Evolutionary conservation across 306 rosid genomes (phyloP).

Genomic region (Cicer chorassanicum): DNA sequence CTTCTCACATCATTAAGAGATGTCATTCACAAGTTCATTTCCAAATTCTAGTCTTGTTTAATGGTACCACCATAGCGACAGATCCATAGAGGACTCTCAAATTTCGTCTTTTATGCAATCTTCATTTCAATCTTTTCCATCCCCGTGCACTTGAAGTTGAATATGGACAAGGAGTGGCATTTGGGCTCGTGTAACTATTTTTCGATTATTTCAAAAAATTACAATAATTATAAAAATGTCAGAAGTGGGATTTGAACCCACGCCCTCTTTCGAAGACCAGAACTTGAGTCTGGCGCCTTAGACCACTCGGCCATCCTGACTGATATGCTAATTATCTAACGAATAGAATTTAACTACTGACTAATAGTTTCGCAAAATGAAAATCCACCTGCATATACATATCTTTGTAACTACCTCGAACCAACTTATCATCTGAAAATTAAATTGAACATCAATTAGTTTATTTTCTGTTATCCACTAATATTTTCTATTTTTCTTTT

Average conservation of each 20-base stretch:
- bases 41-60: too few relatives aligned
- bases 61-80: too few relatives aligned
- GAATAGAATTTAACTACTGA: accelerated
- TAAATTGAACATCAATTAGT: neutral
- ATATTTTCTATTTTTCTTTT: neutral
- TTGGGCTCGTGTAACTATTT: too few relatives aligned
- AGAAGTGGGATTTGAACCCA: conserved; percentile 51
- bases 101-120: too few relatives aligned
- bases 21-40: too few relatives aligned
- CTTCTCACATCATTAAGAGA: too few relatives aligned
- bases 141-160: too few relatives aligned
- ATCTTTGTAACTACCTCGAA: neutral
- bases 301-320: conserved; percentile 55
- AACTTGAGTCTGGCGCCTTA: conserved; percentile 53
- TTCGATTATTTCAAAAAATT: too few relatives aligned
- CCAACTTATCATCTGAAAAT: neutral
- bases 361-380: neutral
- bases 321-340: accelerated
- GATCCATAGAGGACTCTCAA: too few relatives aligned
- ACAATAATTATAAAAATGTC: neutral
- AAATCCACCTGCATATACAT: neutral
- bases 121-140: too few relatives aligned
- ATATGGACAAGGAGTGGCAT: too few relatives aligned
- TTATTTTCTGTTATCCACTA: neutral
- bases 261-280: conserved; percentile 45